Conservation (phyloP, 805 yeast species). For the Ogataea ramenticola region DNA sequence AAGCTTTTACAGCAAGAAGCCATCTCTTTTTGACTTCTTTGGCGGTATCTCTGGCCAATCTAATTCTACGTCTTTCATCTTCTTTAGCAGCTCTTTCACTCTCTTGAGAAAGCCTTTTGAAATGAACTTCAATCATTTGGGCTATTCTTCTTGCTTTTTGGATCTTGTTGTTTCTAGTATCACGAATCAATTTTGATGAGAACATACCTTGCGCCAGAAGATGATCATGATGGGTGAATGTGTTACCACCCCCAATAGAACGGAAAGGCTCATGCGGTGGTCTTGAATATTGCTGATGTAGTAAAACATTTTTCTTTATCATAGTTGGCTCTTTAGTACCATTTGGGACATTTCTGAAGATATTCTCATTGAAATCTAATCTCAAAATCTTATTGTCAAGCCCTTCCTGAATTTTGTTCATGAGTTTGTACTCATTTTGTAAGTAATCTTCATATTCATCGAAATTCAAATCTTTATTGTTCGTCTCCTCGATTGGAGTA, state of each 20-base stretch:
- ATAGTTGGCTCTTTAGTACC: constrained; percentile 32
- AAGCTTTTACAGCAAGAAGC: constrained; percentile 82
- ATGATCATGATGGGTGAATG: constrained; percentile 60
- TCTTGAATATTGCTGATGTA: constrained; percentile 20
- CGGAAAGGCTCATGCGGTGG: constrained; percentile 37
- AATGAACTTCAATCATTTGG: constrained; percentile 77
- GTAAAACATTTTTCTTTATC: constrained; percentile 25
- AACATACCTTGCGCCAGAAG: constrained; percentile 68
- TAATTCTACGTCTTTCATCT: constrained; percentile 60
- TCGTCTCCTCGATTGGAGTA: constrained; percentile 44
- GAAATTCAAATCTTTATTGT: constrained; percentile 35
- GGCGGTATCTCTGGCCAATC: constrained; percentile 73
- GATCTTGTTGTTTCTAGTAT: constrained; percentile 54
- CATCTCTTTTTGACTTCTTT: constrained; percentile 86
- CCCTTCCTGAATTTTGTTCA: constrained; percentile 39
- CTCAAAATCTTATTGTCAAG: constrained; percentile 35
- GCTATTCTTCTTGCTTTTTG: constrained; percentile 69
- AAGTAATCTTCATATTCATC: constrained; percentile 60
- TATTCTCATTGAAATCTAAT: constrained; percentile 35
- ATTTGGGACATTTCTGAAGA: constrained; percentile 39
- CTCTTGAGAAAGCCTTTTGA: constrained; percentile 80
- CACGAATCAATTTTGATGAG: constrained; percentile 63
- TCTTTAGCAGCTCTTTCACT: constrained; percentile 76
- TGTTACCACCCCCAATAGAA: constrained; percentile 17
- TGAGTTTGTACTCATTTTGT: constrained; percentile 39